These are phyloP conservation scores for Termitomyces titanicus DNA, from an alignment of 768 basidiomycete species.

Conservation along the genomic window DNA sequence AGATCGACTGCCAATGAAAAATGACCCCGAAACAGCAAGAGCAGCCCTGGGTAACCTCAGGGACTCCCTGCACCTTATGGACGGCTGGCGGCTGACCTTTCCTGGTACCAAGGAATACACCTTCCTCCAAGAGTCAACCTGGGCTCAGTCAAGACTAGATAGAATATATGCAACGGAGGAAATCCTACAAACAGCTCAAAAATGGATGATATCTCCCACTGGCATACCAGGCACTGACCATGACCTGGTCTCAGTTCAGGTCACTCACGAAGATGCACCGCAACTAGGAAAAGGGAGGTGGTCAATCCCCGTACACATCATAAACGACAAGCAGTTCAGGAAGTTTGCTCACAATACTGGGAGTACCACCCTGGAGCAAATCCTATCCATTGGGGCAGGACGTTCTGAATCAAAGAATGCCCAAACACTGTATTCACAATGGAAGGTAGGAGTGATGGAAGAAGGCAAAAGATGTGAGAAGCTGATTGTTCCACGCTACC, in stretches of 20 bases:
- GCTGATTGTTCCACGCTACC: too few species aligned
- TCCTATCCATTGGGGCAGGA: too few species aligned
- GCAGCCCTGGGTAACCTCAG: slow-evolving; percentile 21
- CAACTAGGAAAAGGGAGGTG: slow-evolving; percentile 28
- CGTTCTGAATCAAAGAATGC: too few species aligned
- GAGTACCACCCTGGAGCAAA: too few species aligned
- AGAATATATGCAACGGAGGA: slow-evolving; percentile 26
- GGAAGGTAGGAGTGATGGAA: too few species aligned
- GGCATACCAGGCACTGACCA: not conserved
- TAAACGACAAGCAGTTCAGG: slow-evolving; percentile 11
- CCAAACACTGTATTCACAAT: too few species aligned
- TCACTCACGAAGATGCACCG: slow-evolving; percentile 17
- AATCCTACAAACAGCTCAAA: not conserved
- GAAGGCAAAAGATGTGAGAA: too few species aligned
- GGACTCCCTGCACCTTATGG: slow-evolving; percentile 11
- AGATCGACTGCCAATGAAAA: too few species aligned
- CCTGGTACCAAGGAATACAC: slow-evolving; percentile 22
- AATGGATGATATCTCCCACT: not conserved
- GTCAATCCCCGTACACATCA: too few species aligned
- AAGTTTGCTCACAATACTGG: not conserved
- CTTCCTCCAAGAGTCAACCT: slow-evolving; percentile 16
- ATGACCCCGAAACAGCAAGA: not conserved
- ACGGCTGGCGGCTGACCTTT: slow-evolving; percentile 30
- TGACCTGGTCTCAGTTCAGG: too few species aligned
- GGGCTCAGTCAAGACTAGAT: slow-evolving; percentile 28